A percentile compares a stretch with the other conserved stretches of the same genome.
Evolutionary conservation across 345 rosid species (phyloP).

Genomic region (Populus tremula): DNA sequence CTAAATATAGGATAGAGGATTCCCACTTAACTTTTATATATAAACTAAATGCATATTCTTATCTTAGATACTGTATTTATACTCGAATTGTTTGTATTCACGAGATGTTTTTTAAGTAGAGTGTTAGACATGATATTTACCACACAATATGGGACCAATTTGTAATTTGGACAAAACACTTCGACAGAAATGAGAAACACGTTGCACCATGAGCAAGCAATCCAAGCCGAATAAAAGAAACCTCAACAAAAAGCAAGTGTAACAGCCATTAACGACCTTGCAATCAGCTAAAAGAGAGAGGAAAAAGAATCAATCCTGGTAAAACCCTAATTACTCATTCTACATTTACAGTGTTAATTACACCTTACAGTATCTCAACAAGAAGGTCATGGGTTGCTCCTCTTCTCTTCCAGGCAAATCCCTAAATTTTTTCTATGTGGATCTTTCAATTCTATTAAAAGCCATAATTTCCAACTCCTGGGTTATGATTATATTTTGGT

Average conservation of each 20-base stretch:
- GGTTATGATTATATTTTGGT: constrained; percentile 1
- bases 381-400: constrained; percentile 69
- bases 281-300: neutral
- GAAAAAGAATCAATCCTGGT: neutral
- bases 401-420: constrained; percentile 78
- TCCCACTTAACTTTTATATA: too few species aligned
- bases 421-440: neutral
- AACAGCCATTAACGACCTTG: neutral
- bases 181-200: neutral
- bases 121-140: neutral
- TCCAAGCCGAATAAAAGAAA: neutral
- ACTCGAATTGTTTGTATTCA: neutral
- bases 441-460: neutral
- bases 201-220: neutral
- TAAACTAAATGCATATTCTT: too few species aligned
- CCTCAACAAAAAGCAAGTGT: neutral
- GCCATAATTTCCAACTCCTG: neutral
- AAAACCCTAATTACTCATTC: neutral
- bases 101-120: neutral
- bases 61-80: neutral
- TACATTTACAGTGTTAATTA: neutral
- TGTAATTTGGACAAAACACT: too few species aligned
- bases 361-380: neutral
- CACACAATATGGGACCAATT: too few species aligned
- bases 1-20: too few species aligned